Evolutionary conservation across 2,329 filamentous ascomycete species (phyloP), one percentile per base, ranked within the genome.

Genomic region (Ambrosiella beaveri): DNA sequence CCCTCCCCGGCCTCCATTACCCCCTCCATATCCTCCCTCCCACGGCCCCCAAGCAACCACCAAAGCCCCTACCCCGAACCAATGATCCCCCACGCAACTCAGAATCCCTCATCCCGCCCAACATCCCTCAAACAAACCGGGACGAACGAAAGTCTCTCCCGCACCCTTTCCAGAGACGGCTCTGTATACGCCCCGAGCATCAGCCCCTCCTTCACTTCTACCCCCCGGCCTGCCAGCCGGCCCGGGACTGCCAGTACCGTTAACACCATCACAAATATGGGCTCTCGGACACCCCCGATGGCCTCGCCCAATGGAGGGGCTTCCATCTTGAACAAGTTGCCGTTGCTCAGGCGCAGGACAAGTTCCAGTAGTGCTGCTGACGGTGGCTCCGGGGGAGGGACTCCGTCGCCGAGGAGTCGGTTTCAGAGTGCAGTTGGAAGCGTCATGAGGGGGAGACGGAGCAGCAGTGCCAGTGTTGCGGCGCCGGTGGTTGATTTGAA

Each of bases 261-360:
- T 19, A 19, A 36, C 3, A 57, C 55, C 9, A 27, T 36, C n/a
- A 50, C 19, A 2, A 19, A 19, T 2, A 57, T 45, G 8, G 44
- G 36, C 17, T 45, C 55, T 12, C 45, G 38, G 45, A 41, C 55
- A 9, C 50, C 56, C 35, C 45, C 56, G 3, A 37, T 39, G 7
- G 41, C 54, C 15, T 40, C 19, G 39, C 40, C 54, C 12, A 27
- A 27, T 27, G 27, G 27, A 27, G 27, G 27, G 27, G 27, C 54
- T 27, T 27, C 38, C 39, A 17, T 51, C 55, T 53, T 58, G n/a
- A 53, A 35, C 38, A 58, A 58, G 12, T 36, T 57, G n/a, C 44
- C 55, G 13, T 17, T 49, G n/a, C 40, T 58, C 39, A 13, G n/a
- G 44, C n/a, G 19, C 13, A 47, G 19, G 44, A 13, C 57, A 40